Evolutionary conservation across 495 filamentous ascomycete genomes (phyloP).

Genomic region (Tuber microsphaerosporum): DNA sequence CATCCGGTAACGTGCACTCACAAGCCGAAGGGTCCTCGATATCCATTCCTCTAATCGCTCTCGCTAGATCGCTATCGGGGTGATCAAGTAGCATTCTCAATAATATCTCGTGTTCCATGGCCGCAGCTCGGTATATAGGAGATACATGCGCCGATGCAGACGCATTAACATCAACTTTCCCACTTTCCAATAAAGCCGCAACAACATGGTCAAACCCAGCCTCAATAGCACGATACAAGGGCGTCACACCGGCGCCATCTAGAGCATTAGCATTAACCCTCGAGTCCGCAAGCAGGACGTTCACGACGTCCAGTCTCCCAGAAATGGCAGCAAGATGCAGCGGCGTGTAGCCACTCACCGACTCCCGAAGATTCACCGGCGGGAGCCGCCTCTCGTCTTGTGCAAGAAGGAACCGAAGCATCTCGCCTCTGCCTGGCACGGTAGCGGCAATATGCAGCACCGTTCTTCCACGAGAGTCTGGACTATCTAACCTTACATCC

Average conservation of each 20-base stretch:
- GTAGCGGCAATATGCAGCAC: conserved; percentile 8
- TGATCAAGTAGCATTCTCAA: neutral
- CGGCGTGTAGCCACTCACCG: neutral
- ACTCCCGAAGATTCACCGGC: neutral
- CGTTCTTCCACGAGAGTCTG: conserved; percentile 8
- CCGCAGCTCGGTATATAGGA: neutral
- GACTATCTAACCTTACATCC: conserved; percentile 10
- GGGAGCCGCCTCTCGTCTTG: neutral
- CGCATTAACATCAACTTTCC: neutral
- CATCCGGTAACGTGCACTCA: neutral
- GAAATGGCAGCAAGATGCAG: conserved; percentile 2
- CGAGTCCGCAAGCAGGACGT: neutral
- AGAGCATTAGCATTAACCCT: neutral
- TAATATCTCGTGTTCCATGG: neutral
- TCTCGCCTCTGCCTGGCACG: neutral
- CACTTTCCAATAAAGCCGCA: neutral
- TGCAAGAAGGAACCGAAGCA: neutral
- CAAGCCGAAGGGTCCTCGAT: neutral
- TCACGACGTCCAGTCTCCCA: neutral
- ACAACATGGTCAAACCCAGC: neutral
- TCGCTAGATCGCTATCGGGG: neutral
- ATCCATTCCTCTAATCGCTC: neutral
- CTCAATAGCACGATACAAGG: neutral
- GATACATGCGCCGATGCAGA: too few species aligned
- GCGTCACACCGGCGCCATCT: neutral